A percentile compares a stretch with the other conserved stretches of the same genome.
Conservation (phyloP, 140 eudicot genomes). For the Erigeron philadelphicus region DNA sequence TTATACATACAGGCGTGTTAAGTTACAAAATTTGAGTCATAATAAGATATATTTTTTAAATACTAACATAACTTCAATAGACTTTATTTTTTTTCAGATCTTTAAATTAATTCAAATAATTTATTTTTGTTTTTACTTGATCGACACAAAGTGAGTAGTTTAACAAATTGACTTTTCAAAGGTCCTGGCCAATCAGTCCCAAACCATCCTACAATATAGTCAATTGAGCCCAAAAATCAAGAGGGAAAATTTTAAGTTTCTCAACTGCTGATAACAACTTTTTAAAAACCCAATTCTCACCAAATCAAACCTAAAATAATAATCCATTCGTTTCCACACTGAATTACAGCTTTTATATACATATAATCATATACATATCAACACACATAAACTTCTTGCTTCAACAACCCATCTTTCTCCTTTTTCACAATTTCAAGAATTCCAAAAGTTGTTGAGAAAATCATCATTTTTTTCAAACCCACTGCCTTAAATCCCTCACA, state of each 20-base stretch:
- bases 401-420: constrained; percentile 29
- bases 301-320: constrained; percentile 32
- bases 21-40: too few species aligned
- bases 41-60: too few species aligned
- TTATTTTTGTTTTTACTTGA: too few species aligned
- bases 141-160: too few species aligned
- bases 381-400: constrained; percentile 32
- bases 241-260: constrained; percentile 25
- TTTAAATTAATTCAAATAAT: too few species aligned
- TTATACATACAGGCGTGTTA: too few species aligned
- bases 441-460: constrained; percentile 39
- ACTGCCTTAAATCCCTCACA: constrained; percentile 30
- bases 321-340: constrained; percentile 19
- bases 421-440: constrained; percentile 1
- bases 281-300: constrained; percentile 31
- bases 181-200: background rate
- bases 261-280: constrained; percentile 29
- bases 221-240: background rate
- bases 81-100: too few species aligned
- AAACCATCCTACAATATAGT: background rate
- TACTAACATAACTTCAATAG: too few species aligned
- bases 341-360: background rate
- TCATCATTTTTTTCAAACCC: constrained; percentile 13
- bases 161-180: background rate
- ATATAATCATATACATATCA: constrained; percentile 1